These are phyloP conservation scores for Chalciporus chontae DNA, from an alignment of 768 basidiomycete genomes.

Conservation along the genomic window DNA sequence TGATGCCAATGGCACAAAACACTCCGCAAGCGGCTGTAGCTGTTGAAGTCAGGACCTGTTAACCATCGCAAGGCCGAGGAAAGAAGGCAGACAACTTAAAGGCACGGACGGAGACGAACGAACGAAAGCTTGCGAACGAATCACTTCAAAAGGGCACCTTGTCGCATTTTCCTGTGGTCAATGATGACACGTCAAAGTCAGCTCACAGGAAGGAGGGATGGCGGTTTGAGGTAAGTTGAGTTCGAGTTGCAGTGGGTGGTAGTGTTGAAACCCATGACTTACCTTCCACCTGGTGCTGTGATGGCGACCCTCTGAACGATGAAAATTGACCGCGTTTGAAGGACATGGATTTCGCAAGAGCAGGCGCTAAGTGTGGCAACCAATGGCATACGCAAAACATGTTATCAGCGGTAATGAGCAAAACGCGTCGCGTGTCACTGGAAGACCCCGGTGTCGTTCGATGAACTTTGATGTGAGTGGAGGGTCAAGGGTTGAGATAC, in stretches of 20 bases:
- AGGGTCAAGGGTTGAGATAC: slow-evolving; percentile 18
- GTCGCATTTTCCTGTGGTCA: no score
- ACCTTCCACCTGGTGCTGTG: background rate
- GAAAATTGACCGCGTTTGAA: background rate
- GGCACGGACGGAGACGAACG: background rate
- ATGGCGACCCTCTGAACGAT: slow-evolving; percentile 8
- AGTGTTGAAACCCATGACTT: background rate
- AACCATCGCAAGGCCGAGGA: background rate
- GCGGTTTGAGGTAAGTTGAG: background rate
- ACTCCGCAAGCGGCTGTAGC: background rate
- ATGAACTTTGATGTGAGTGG: background rate
- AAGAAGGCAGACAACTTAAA: background rate
- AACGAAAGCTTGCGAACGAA: background rate
- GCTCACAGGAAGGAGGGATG: background rate
- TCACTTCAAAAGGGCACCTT: background rate
- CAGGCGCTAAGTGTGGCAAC: slow-evolving; percentile 17
- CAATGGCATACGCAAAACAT: slow-evolving; percentile 1
- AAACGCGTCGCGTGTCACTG: no score
- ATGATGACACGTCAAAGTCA: background rate
- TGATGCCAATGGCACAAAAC: background rate
- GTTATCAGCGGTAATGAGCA: background rate
- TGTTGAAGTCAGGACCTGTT: background rate
- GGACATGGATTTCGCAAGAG: background rate
- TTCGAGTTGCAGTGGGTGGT: no score
- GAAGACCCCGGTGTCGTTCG: no score